Percentiles rank a stretch among this genome's conserved stretches.
These are phyloP conservation scores for Syzygium jambos DNA, from an alignment of 345 rosid genomes.

Conservation along the genomic window DNA sequence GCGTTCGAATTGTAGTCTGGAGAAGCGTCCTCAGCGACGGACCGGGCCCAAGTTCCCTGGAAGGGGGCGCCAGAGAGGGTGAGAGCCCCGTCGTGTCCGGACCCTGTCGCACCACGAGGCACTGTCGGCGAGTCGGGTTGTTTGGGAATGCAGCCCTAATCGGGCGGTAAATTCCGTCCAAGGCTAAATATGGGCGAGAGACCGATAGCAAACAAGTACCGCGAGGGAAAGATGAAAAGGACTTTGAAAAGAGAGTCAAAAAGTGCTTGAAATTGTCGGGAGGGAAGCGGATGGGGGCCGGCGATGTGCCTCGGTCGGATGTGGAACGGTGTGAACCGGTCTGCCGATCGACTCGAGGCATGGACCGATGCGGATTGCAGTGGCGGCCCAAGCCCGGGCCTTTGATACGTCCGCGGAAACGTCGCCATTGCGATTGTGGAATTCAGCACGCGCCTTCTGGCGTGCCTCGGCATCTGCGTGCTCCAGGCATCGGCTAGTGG, in stretches of 20 bases:
- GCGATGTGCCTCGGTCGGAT: neutral
- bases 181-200: neutral
- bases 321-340: neutral
- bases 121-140: neutral
- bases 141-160: neutral
- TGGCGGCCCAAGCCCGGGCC: neutral
- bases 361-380: neutral
- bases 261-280: neutral
- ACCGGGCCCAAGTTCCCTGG: neutral
- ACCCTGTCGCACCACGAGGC: neutral
- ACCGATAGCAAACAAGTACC: neutral
- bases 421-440: neutral
- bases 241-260: neutral
- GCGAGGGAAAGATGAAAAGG: neutral
- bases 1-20: neutral
- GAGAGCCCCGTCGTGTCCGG: neutral
- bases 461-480: slow-evolving; percentile 3
- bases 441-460: neutral
- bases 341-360: neutral
- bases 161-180: neutral
- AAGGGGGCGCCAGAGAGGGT: neutral
- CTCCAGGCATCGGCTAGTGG: slow-evolving; percentile 11
- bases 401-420: neutral
- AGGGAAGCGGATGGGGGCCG: neutral
- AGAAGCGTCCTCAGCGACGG: neutral